Conservation (phyloP, 2,329 filamentous ascomycete species). For the Aspergillus versicolor region DNA sequence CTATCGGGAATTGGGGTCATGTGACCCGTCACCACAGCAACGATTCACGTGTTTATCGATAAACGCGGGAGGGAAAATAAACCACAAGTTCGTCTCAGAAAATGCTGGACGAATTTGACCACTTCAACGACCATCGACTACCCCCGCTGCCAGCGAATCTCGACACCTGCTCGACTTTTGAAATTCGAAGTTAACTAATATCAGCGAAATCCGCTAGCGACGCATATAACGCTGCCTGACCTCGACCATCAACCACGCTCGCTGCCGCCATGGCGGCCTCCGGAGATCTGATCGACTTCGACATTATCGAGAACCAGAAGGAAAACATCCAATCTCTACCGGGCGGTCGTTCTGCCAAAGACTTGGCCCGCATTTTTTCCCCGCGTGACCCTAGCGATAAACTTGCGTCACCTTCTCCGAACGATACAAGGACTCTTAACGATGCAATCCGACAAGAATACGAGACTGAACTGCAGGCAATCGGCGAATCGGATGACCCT, state of each 20-base stretch:
- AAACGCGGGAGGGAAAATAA: slow-evolving; percentile 19
- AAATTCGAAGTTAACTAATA: not conserved
- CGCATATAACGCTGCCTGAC: not conserved
- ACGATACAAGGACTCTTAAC: slow-evolving; percentile 74
- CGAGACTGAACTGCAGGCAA: slow-evolving; percentile 74
- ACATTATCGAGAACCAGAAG: slow-evolving; percentile 93
- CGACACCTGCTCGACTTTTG: not conserved
- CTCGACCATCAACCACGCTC: slow-evolving; percentile 23
- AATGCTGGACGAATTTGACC: not conserved
- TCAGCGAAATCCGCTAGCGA: not conserved
- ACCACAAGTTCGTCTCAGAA: not conserved
- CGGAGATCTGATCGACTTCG: slow-evolving; percentile 62
- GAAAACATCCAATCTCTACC: slow-evolving; percentile 96
- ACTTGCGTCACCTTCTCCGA: slow-evolving; percentile 63
- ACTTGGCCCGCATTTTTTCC: slow-evolving; percentile 74
- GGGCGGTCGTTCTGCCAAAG: slow-evolving; percentile 82
- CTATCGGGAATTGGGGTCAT: slow-evolving; percentile 17
- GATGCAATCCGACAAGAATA: slow-evolving; percentile 78
- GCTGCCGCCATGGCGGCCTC: slow-evolving; percentile 40
- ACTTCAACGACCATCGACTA: slow-evolving; percentile 5
- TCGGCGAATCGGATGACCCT: slow-evolving; percentile 88
- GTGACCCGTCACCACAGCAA: slow-evolving; percentile 35
- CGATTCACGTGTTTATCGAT: slow-evolving; percentile 39
- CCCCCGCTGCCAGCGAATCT: not conserved
- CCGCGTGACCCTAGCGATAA: slow-evolving; percentile 47